These are phyloP conservation scores for Aschersonia sp. DNA, from an alignment of 2,329 filamentous ascomycete species.

Conservation along the genomic window DNA sequence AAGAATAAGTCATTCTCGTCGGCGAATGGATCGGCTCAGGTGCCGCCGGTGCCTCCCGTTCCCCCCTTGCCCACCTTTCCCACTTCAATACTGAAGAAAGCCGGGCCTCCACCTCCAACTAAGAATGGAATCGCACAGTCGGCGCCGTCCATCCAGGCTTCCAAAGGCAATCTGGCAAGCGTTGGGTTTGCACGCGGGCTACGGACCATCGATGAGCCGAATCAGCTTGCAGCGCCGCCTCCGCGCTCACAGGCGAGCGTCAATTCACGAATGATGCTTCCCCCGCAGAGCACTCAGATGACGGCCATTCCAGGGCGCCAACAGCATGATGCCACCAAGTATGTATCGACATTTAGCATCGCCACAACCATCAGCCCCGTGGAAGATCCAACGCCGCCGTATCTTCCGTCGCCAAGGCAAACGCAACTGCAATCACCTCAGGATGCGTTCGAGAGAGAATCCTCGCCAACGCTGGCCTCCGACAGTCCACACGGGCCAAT, in stretches of 20 bases:
- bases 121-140: not conserved
- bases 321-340: conserved; percentile 1
- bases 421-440: conserved; percentile 5
- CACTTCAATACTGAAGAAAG: not conserved
- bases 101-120: not conserved
- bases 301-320: not conserved
- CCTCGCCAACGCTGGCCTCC: conserved; percentile 33
- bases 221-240: too few relatives aligned
- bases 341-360: conserved; percentile 17
- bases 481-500: not conserved
- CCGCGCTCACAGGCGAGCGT: not conserved
- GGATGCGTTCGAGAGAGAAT: conserved; percentile 25
- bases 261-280: not conserved
- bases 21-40: not conserved
- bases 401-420: conserved; percentile 2
- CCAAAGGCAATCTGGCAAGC: not conserved
- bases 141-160: not conserved
- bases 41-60: not conserved
- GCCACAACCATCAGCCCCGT: conserved; percentile 10
- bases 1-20: not conserved
- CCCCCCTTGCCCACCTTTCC: not conserved
- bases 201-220: not conserved
- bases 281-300: not conserved
- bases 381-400: conserved; percentile 3
- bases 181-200: not conserved